phyloP scores from a whole-genome alignment of 176 grass and related monocot species.

The Oryza nivara region DNA sequence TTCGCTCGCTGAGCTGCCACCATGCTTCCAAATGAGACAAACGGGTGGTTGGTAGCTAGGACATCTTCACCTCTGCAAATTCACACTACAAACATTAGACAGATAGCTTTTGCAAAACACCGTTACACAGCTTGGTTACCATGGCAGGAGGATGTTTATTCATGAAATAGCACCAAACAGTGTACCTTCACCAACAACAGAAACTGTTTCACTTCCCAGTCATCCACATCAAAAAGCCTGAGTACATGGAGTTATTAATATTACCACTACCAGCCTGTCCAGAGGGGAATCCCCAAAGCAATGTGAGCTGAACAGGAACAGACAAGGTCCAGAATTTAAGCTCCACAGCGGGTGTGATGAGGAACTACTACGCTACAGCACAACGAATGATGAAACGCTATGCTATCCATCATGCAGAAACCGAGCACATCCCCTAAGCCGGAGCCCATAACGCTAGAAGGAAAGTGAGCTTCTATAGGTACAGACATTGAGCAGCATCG shows the following conservation, averaged over 20 bases:
- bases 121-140: conserved; percentile 19
- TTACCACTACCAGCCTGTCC: conserved; percentile 16
- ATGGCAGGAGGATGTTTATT: neutral
- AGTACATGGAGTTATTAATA: conserved; percentile 36
- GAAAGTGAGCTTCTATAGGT: conserved; percentile 26
- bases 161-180: neutral
- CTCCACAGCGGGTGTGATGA: conserved; percentile 24
- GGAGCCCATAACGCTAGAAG: conserved; percentile 31
- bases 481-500: conserved; percentile 25
- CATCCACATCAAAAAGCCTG: conserved; percentile 43
- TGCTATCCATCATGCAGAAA: conserved; percentile 27
- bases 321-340: conserved; percentile 34
- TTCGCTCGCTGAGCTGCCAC: neutral
- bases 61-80: neutral
- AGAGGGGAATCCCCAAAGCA: conserved; percentile 26
- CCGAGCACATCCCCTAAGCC: conserved; percentile 16
- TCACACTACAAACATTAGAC: neutral
- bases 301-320: conserved; percentile 33
- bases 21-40: conserved; percentile 4
- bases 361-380: conserved; percentile 14
- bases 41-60: neutral
- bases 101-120: conserved; percentile 6
- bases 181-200: neutral
- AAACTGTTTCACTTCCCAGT: conserved; percentile 11
- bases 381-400: conserved; percentile 2